phyloP scores from a whole-genome alignment of 768 basidiomycete genomes.

The Fibroporia radiculosa region DNA sequence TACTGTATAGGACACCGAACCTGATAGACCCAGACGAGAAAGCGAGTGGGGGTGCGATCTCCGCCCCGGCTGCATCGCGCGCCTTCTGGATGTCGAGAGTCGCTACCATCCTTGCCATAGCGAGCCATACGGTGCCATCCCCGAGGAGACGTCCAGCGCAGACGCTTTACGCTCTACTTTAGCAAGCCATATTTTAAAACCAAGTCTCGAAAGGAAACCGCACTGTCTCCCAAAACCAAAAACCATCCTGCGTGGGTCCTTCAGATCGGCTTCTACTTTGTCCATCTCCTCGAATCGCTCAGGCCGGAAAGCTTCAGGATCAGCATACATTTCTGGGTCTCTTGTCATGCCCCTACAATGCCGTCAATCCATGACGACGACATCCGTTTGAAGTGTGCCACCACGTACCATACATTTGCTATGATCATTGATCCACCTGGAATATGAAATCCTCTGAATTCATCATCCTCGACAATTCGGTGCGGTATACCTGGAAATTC shows the following conservation, averaged over 20 bases:
- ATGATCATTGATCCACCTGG: constrained; percentile 20
- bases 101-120: not conserved
- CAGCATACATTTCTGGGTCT: constrained; percentile 28
- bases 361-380: too few relatives aligned
- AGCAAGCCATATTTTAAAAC: not conserved
- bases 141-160: constrained; percentile 14
- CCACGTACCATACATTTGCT: constrained; percentile 9
- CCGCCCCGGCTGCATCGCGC: constrained; percentile 31
- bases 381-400: too few relatives aligned
- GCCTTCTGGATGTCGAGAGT: constrained; percentile 34
- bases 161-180: not conserved
- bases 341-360: constrained; percentile 31
- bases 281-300: constrained; percentile 26
- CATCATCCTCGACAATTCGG: constrained; percentile 14
- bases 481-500: constrained; percentile 15
- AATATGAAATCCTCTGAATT: constrained; percentile 20
- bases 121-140: not conserved
- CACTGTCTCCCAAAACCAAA: constrained; percentile 14
- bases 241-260: constrained; percentile 7
- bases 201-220: not conserved
- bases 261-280: constrained; percentile 2
- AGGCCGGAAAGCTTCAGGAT: constrained; percentile 28
- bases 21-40: constrained; percentile 37
- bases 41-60: constrained; percentile 28
- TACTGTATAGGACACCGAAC: constrained; percentile 17